phyloP scores from a whole-genome alignment of 495 filamentous ascomycete genomes.

The Viridothelium virens region DNA sequence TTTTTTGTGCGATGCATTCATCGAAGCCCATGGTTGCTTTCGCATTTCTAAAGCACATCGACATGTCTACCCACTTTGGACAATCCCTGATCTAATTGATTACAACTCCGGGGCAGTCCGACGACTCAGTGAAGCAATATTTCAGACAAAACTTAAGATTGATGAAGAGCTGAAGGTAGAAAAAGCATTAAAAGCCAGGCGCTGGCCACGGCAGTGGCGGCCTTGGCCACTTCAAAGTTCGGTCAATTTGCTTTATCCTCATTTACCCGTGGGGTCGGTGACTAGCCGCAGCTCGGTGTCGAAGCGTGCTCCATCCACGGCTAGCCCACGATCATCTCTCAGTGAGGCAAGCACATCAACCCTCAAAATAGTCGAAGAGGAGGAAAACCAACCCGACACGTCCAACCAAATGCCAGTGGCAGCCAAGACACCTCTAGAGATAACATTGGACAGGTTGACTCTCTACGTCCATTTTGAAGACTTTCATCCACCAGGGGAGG shows the following conservation, averaged over 20 bases:
- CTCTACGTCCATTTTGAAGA: background rate
- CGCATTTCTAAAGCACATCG: slow-evolving; percentile 20
- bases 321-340: background rate
- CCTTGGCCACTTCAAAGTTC: background rate
- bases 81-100: slow-evolving; percentile 11
- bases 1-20: slow-evolving; percentile 23
- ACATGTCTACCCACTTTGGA: slow-evolving; percentile 21
- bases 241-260: background rate
- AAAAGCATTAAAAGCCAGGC: background rate
- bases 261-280: background rate
- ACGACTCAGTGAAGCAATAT: background rate
- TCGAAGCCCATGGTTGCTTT: slow-evolving; percentile 19
- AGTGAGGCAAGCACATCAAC: background rate
- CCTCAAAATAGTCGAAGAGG: background rate
- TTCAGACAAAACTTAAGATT: background rate
- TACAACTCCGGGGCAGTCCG: background rate
- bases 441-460: background rate
- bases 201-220: background rate
- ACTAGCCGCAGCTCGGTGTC: background rate
- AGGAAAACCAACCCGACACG: background rate
- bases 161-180: background rate
- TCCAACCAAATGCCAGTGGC: background rate
- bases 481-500: background rate
- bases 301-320: background rate
- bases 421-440: background rate